These are phyloP conservation scores for Cladophialophora chaetospira DNA, from an alignment of 2,329 filamentous ascomycete species.

Conservation along the genomic window DNA sequence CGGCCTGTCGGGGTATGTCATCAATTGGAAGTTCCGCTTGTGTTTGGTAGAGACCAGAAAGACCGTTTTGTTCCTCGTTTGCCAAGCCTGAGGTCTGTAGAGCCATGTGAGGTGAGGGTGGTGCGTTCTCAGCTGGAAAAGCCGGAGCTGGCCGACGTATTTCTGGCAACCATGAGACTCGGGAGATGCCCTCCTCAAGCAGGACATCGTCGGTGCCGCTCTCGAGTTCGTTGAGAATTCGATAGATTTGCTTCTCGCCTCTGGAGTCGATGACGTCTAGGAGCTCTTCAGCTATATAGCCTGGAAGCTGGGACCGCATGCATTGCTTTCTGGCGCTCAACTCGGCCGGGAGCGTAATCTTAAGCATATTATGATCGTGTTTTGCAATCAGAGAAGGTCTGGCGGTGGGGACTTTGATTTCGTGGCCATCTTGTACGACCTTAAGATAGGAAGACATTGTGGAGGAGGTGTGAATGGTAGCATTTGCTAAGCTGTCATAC, in stretches of 20 bases:
- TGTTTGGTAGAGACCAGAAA: neutral
- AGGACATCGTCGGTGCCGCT: conserved; percentile 25
- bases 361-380: conserved; percentile 6
- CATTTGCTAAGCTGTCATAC: conserved; percentile 12
- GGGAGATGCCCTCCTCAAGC: conserved; percentile 20
- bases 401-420: conserved; percentile 5
- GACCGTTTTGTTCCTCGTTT: conserved; percentile 4
- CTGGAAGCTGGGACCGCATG: conserved; percentile 20
- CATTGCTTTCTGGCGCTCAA: conserved; percentile 6
- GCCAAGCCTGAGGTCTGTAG: conserved; percentile 7
- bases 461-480: conserved; percentile 13
- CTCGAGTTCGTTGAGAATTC: conserved; percentile 24
- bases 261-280: conserved; percentile 17
- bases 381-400: conserved; percentile 15
- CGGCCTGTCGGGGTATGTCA: neutral
- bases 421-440: conserved; percentile 9
- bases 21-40: neutral
- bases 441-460: conserved; percentile 18
- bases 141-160: conserved; percentile 12
- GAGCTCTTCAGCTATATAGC: conserved; percentile 15
- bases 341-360: conserved; percentile 18
- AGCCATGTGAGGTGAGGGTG: neutral
- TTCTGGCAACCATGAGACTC: conserved; percentile 20
- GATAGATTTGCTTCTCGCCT: conserved; percentile 25
- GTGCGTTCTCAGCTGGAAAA: neutral